Percentiles rank a stretch among this genome's conserved stretches.
Conservation (phyloP, 2,329 filamentous ascomycete species). For the Scleromitrula shiraiana region DNA sequence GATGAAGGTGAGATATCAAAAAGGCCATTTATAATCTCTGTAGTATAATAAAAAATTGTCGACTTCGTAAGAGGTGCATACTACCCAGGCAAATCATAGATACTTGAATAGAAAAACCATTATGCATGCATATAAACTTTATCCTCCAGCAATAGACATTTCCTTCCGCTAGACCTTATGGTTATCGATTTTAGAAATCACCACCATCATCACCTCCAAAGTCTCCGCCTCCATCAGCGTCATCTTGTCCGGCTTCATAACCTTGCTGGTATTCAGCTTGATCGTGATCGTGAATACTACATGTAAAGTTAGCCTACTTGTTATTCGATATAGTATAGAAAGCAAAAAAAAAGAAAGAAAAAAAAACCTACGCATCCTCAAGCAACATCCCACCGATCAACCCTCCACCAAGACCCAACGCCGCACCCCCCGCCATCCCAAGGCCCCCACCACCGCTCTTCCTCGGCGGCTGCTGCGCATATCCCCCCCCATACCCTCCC, state of each 20-base stretch:
- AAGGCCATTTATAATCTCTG: no score
- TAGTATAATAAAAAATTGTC: no score
- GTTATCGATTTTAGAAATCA: no score
- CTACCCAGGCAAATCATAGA: no score
- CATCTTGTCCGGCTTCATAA: slow-evolving; percentile 22
- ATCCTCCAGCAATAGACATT: no score
- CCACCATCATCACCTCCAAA: slow-evolving; percentile 11
- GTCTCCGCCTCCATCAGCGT: background rate
- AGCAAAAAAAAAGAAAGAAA: background rate
- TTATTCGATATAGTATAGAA: background rate
- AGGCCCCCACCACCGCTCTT: slow-evolving; percentile 41
- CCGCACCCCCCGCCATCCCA: slow-evolving; percentile 65
- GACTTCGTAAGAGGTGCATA: no score
- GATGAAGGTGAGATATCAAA: no score
- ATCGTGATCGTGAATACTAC: slow-evolving; percentile 48
- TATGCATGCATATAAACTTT: no score
- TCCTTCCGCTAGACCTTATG: no score
- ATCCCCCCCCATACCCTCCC: slow-evolving; percentile 26
- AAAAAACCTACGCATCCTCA: slow-evolving; percentile 42
- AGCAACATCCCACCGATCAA: slow-evolving; percentile 70
- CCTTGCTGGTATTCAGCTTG: slow-evolving; percentile 50
- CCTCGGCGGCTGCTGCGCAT: slow-evolving; percentile 32
- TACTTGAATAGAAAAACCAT: no score
- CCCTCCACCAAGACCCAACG: slow-evolving; percentile 73
- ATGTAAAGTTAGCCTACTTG: background rate